phyloP scores from a whole-genome alignment of 2,329 filamentous ascomycete genomes.

The Neofusicoccum cordaticola region DNA sequence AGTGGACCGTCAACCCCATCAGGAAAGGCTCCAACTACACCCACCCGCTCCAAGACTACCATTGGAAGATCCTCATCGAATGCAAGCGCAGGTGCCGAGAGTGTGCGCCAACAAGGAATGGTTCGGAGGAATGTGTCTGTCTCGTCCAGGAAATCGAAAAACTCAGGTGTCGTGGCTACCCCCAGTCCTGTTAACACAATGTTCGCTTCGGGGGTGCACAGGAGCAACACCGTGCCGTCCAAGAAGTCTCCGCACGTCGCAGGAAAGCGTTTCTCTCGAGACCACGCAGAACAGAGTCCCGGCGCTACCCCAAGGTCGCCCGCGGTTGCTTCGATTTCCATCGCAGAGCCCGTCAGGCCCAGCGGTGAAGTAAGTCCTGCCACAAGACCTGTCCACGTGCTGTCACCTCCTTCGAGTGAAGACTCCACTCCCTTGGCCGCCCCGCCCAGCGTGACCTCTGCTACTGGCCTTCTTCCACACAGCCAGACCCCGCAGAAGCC shows the following conservation, averaged over 20 bases:
- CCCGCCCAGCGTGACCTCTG: slow-evolving; percentile 22
- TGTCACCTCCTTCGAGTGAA: slow-evolving; percentile 39
- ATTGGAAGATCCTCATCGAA: slow-evolving; percentile 78
- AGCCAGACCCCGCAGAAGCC: slow-evolving; percentile 10
- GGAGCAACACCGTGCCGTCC: slow-evolving; percentile 91
- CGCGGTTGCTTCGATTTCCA: not conserved
- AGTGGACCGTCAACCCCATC: slow-evolving; percentile 60
- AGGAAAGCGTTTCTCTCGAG: slow-evolving; percentile 58
- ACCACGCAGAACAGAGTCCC: slow-evolving; percentile 8
- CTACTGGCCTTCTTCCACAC: slow-evolving; percentile 10
- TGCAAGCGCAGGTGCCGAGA: slow-evolving; percentile 84
- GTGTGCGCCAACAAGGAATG: slow-evolving; percentile 74
- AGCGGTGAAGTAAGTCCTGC: not conserved
- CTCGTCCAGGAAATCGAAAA: slow-evolving; percentile 80
- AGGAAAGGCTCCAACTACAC: slow-evolving; percentile 49
- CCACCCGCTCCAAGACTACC: slow-evolving; percentile 51
- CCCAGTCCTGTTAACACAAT: slow-evolving; percentile 53
- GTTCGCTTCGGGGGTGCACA: slow-evolving; percentile 55
- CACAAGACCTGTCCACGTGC: slow-evolving; percentile 31
- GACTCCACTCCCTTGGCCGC: slow-evolving; percentile 36
- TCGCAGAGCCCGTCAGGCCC: slow-evolving; percentile 10
- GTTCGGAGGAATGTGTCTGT: slow-evolving; percentile 87
- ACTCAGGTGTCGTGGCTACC: slow-evolving; percentile 64
- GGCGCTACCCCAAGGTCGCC: slow-evolving; percentile 5
- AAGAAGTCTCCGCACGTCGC: slow-evolving; percentile 76